A percentile compares a stretch with the other conserved stretches of the same genome.
These are phyloP conservation scores for Fragaria vesca DNA, from an alignment of 306 rosid species.

Conservation along the genomic window DNA sequence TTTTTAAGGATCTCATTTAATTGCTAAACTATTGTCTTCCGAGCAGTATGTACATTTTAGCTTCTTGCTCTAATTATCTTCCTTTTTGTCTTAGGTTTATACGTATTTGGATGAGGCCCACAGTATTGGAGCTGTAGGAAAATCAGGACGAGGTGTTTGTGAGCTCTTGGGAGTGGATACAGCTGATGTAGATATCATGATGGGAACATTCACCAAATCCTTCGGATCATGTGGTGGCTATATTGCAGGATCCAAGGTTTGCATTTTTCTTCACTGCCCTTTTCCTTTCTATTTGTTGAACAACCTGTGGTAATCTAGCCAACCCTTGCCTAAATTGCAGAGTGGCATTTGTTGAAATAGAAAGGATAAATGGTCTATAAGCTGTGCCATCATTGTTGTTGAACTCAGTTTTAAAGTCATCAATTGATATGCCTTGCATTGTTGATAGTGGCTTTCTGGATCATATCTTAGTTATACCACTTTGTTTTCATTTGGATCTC, in stretches of 20 bases:
- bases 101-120: constrained; percentile 92
- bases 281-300: not conserved
- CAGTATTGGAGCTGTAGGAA: constrained; percentile 95
- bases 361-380: not conserved
- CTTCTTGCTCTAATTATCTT: constrained; percentile 17
- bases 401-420: not conserved
- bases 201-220: constrained; percentile 96
- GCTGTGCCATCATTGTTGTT: not conserved
- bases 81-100: constrained; percentile 46
- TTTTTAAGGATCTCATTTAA: not conserved
- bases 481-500: not conserved
- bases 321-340: not conserved
- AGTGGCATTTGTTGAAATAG: not conserved
- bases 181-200: constrained; percentile 86
- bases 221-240: constrained; percentile 96
- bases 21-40: not conserved
- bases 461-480: not conserved
- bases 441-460: not conserved
- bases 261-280: not conserved
- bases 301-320: not conserved
- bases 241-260: constrained; percentile 89
- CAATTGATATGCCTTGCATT: not conserved
- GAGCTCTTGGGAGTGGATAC: constrained; percentile 88
- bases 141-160: constrained; percentile 68
- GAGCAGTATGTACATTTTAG: not conserved